Evolutionary conservation across 2,329 filamentous ascomycete species (phyloP), one percentile per base, ranked within the genome.

Genomic region (Aspergillus tubingensis): DNA sequence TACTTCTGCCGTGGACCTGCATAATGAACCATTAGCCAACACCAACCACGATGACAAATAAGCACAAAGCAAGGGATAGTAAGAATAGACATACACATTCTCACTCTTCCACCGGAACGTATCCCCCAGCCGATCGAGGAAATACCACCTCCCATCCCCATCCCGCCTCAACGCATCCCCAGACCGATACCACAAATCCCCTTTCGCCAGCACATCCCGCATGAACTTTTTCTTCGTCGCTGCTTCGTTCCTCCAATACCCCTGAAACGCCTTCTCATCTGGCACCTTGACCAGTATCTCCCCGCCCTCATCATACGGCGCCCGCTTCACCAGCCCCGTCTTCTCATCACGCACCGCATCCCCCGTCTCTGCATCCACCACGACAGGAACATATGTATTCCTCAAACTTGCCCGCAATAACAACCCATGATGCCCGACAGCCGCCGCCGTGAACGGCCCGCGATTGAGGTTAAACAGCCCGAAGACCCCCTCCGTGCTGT

Each of bases 21-120:
- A 30, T 4, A 15, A 7, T 17, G 11, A 15, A 7, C 21, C 13
- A 8, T 19, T 39, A 27, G 30, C 43, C 36, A 41, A 39, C 25
- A 54, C 39, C 17, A 27, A 27, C 3, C 11, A 25, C 25, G 6
- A 19, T 13, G 17, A 43, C 8, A 15, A 39, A 38, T 11, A 2
- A 21, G 19, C 21, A 7, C 30, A 21, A 36, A 11, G 44, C 32
- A 23, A 23, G 23, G 23, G 27, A 11, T 30, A 11, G 27, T 10
- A 30, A 30, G 27, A 2, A 11, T 27, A 1, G n/a, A 67, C 70
- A 61, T 71, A 86, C 43, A 89, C 86, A 65, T 89, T 89, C 74
- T 89, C 86, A 55, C 85, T 85, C 73, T 91, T 91, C 89, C 89
- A 91, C 32, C 89, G 82, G 75, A 88, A 92, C 0, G 89, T 91